Base-by-base conservation (phyloP, 2,329 filamentous ascomycete genomes). In the Calonectria crousiana region DNA sequence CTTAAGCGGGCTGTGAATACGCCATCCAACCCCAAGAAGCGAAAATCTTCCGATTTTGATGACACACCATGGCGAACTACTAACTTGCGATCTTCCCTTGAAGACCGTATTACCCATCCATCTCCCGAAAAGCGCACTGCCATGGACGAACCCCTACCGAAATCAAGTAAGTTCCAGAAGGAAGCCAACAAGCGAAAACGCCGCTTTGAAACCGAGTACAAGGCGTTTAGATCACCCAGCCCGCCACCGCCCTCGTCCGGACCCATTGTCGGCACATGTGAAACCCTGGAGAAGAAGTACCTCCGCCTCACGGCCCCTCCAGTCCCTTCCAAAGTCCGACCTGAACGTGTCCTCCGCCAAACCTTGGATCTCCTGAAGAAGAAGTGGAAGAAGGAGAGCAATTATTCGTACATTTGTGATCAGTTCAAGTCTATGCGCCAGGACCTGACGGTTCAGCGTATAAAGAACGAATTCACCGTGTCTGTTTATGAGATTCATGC, bases 351-450 rank as follows among this genome's bases (percentile, higher is more conserved):
- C 28, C 87, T 99, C 76, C 92, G 93, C 78, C 93, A 97, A 86
- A 96, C 96, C 8, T 86, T 99, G 84, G 95, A 97, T 79, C 87
- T 97, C 64, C 88, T 99, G 77, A 97, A 98, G 88, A 94, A 93
- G 87, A 98, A 98, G 87, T 99, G 97, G 97, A 94, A 93, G 83
- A 92, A 93, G 79, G 95, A 98, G 81, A 93, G 93, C 86, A 98
- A 98, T 86, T 99, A 99, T 86, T 93, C 92, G 79, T 99, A 98
- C 86, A 98, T 98, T 77, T 98, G 97, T 91, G 96, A 99, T 84
- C 97, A 99, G 89, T 98, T 99, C 90, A 99, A 99, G 86, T 98
- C 97, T 20, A 90, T 99, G 84, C 95, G 97, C 75, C 97, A 99
- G 89, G 97, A 99, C 88, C 90, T 99, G 84, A 99, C 97, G 49